These are phyloP conservation scores for Nicotiana paniculata DNA, from an alignment of 257 asterid genomes.

Conservation along the genomic window DNA sequence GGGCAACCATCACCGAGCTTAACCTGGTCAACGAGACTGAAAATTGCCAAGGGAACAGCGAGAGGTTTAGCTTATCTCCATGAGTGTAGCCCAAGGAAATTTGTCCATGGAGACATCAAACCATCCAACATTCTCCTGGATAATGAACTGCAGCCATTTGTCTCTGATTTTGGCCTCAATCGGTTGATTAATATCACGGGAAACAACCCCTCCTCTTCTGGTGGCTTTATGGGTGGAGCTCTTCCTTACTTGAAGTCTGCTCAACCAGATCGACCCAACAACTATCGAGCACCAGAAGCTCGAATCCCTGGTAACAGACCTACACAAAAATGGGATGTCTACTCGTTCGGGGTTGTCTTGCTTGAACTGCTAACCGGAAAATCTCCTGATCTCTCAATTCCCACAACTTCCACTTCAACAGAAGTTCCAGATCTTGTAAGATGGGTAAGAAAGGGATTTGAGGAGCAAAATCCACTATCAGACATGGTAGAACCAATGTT, in stretches of 20 bases:
- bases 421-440: constrained; percentile 66
- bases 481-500: constrained; percentile 79
- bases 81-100: constrained; percentile 92
- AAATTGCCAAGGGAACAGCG: constrained; percentile 64
- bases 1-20: constrained; percentile 53
- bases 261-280: constrained; percentile 50
- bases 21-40: constrained; percentile 71
- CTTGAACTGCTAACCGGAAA: constrained; percentile 83
- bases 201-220: constrained; percentile 73
- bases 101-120: constrained; percentile 74
- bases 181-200: constrained; percentile 86
- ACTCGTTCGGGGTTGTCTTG: constrained; percentile 80
- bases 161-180: constrained; percentile 90
- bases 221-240: constrained; percentile 87
- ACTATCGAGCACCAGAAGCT: constrained; percentile 80
- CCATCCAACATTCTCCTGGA: constrained; percentile 93
- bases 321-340: constrained; percentile 93
- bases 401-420: constrained; percentile 53
- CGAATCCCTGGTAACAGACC: constrained; percentile 53
- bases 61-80: constrained; percentile 88
- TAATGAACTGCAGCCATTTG: constrained; percentile 54
- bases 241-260: constrained; percentile 60
- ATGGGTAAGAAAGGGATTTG: constrained; percentile 92
- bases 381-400: constrained; percentile 66
- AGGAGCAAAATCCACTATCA: constrained; percentile 59